phyloP scores from a whole-genome alignment of 371 early-diverging fungal genomes.

The Mortierella sp. region DNA sequence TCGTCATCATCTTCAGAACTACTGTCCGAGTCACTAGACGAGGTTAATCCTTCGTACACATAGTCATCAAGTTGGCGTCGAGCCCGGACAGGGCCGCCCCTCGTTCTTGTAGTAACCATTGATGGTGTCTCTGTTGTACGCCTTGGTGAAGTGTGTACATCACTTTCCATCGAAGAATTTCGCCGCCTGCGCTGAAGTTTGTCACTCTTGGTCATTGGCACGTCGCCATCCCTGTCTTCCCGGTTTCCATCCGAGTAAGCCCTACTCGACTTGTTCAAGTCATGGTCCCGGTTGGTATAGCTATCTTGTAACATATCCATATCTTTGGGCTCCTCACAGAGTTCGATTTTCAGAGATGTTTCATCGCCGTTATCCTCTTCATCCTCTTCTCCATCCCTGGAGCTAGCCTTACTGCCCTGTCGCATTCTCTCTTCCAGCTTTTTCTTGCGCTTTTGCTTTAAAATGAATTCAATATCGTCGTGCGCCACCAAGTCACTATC shows the following conservation, averaged over 20 bases:
- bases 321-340: not conserved
- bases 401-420: conserved; percentile 24
- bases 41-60: not conserved
- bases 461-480: conserved; percentile 39
- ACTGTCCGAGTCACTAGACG: conserved; percentile 9
- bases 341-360: not conserved
- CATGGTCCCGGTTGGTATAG: not conserved
- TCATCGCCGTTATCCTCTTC: conserved; percentile 15
- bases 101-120: not conserved
- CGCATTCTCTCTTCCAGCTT: conserved; percentile 31
- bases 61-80: not conserved
- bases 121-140: not conserved
- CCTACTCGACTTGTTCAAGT: not conserved
- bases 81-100: not conserved
- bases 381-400: conserved; percentile 27
- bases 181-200: conserved; percentile 4
- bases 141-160: not conserved
- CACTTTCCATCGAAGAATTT: conserved; percentile 3
- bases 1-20: conserved; percentile 11
- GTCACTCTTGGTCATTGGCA: not conserved
- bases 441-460: conserved; percentile 41
- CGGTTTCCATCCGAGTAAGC: not conserved
- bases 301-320: not conserved
- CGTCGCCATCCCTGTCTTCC: conserved; percentile 15
- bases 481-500: conserved; percentile 25